Evolutionary conservation across 2,329 filamentous ascomycete species (phyloP).

Genomic region (Calycina herbarum): DNA sequence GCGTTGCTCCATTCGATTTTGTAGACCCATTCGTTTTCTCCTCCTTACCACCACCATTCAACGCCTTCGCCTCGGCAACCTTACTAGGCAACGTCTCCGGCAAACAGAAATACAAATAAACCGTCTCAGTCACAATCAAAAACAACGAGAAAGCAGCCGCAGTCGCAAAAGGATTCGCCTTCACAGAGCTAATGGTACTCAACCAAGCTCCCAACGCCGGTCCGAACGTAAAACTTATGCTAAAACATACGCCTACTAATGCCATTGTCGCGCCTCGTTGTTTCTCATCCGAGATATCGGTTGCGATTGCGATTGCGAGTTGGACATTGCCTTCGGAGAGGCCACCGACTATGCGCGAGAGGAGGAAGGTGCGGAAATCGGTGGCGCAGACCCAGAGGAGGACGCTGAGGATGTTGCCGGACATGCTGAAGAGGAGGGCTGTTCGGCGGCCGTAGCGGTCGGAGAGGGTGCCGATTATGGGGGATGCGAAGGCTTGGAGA

Average conservation of each 20-base stretch:
- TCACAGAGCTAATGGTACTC: slow-evolving; percentile 72
- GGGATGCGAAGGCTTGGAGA: slow-evolving; percentile 88
- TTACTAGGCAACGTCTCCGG: slow-evolving; percentile 80
- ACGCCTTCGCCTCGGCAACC: slow-evolving; percentile 38
- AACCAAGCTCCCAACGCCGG: slow-evolving; percentile 88
- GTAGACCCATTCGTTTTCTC: slow-evolving; percentile 26
- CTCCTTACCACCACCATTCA: slow-evolving; percentile 26
- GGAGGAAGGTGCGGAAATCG: slow-evolving; percentile 93
- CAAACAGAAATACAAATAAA: slow-evolving; percentile 80
- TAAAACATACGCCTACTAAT: slow-evolving; percentile 93
- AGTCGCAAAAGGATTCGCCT: slow-evolving; percentile 89
- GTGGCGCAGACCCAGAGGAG: slow-evolving; percentile 91
- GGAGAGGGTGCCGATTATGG: slow-evolving; percentile 84
- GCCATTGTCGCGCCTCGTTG: slow-evolving; percentile 92
- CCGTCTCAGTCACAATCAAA: slow-evolving; percentile 81
- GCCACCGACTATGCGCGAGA: slow-evolving; percentile 88
- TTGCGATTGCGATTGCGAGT: slow-evolving; percentile 92
- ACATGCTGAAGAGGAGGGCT: slow-evolving; percentile 88
- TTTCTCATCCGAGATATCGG: slow-evolving; percentile 86
- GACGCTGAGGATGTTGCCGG: slow-evolving; percentile 88
- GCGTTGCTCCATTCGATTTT: slow-evolving; percentile 20
- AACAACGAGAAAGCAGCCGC: slow-evolving; percentile 85
- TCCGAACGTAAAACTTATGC: slow-evolving; percentile 94
- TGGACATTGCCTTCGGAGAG: slow-evolving; percentile 97
- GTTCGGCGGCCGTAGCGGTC: slow-evolving; percentile 85